A percentile compares a stretch with the other conserved stretches of the same genome.
Conservation (phyloP, 805 yeast genomes). For the Cyberlindnera euphorbiiphila region DNA sequence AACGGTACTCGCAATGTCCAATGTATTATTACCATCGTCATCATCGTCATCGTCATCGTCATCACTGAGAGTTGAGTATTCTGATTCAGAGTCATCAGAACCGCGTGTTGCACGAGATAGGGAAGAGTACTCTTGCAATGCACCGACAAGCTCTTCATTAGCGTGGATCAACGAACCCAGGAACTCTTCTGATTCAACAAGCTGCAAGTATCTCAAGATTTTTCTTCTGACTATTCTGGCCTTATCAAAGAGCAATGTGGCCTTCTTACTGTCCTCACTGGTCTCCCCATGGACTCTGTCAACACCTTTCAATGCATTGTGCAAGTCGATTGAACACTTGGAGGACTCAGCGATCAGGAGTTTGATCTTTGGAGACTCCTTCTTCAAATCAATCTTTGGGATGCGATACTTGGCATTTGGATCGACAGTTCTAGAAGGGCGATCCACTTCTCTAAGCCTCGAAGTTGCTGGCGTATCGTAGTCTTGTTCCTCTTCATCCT, state of each 20-base stretch:
- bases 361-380: slow-evolving; percentile 71
- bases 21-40: too few species aligned
- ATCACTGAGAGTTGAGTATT: slow-evolving; percentile 31
- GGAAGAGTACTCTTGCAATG: slow-evolving; percentile 66
- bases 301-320: slow-evolving; percentile 48
- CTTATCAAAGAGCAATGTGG: slow-evolving; percentile 65
- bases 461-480: too few species aligned
- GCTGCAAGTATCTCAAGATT: slow-evolving; percentile 77
- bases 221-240: slow-evolving; percentile 74
- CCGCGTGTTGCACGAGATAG: slow-evolving; percentile 41
- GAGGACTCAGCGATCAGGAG: slow-evolving; percentile 70
- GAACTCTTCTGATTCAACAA: slow-evolving; percentile 78
- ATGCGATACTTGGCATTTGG: slow-evolving; percentile 51
- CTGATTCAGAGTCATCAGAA: slow-evolving; percentile 30
- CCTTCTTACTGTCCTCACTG: slow-evolving; percentile 60
- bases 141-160: slow-evolving; percentile 81
- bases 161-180: slow-evolving; percentile 86
- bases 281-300: slow-evolving; percentile 42
- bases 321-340: slow-evolving; percentile 65
- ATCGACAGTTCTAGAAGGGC: slow-evolving; percentile 24
- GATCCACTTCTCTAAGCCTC: too few species aligned
- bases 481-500: too few species aligned
- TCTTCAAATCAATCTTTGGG: slow-evolving; percentile 62
- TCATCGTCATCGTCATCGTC: slow-evolving; percentile 38
- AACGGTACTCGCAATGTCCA: too few species aligned